Evolutionary conservation across 305 asterid genomes (phyloP).

Genomic region (Solanum hybrid): DNA sequence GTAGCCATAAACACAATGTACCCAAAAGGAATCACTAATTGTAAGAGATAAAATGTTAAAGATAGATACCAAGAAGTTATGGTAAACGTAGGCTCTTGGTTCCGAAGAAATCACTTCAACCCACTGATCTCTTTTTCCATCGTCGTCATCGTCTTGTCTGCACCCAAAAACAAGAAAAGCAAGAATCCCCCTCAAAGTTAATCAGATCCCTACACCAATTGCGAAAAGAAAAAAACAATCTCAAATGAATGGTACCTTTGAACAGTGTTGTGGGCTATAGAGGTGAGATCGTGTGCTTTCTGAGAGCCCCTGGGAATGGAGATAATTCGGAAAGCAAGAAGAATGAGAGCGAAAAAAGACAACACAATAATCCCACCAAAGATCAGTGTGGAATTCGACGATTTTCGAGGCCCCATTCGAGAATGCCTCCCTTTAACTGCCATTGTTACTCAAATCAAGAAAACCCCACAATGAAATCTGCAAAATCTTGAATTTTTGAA

Average conservation of each 20-base stretch:
- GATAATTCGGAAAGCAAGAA: slow-evolving; percentile 50
- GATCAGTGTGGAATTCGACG: slow-evolving; percentile 37
- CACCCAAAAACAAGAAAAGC: neutral
- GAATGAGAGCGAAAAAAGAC: slow-evolving; percentile 41
- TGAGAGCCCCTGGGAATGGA: slow-evolving; percentile 42
- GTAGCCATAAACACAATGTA: neutral
- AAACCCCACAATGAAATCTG: neutral
- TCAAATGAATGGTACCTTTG: slow-evolving; percentile 28
- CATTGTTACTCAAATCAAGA: slow-evolving; percentile 17
- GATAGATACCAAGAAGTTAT: slow-evolving; percentile 55
- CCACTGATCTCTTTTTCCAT: slow-evolving; percentile 62
- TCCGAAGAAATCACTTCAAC: slow-evolving; percentile 84
- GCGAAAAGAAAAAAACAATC: neutral
- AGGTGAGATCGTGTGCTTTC: slow-evolving; percentile 59
- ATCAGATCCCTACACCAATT: neutral
- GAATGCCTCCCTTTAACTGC: slow-evolving; percentile 66
- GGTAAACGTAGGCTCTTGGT: slow-evolving; percentile 78
- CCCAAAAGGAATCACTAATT: neutral
- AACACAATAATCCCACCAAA: slow-evolving; percentile 41
- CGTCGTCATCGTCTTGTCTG: slow-evolving; percentile 45
- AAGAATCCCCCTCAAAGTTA: neutral
- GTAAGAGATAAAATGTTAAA: neutral
- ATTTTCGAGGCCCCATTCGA: slow-evolving; percentile 43
- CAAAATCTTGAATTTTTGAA: neutral
- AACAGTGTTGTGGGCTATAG: slow-evolving; percentile 46